Evolutionary conservation across 352 stramenopile genomes (phyloP).

Genomic region (Phytophthora aleatoria): DNA sequence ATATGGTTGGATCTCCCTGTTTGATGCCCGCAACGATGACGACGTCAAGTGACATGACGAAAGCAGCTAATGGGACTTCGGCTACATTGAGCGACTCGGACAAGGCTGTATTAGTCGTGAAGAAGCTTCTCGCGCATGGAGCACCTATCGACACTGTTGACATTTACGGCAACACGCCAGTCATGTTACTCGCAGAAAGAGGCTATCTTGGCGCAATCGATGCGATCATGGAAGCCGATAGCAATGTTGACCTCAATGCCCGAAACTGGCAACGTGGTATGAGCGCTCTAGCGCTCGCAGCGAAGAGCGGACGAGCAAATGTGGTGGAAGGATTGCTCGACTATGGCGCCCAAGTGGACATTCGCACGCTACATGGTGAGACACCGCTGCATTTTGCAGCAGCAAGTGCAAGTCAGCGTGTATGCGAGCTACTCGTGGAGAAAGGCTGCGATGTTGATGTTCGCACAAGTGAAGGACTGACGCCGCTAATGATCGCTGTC

Average conservation of each 20-base stretch:
- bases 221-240: constrained; percentile 70
- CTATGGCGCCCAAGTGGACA: constrained; percentile 74
- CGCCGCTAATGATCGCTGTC: constrained; percentile 80
- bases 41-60: constrained; percentile 31
- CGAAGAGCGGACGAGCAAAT: constrained; percentile 63
- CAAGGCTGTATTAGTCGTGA: constrained; percentile 79
- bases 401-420: constrained; percentile 56
- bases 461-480: constrained; percentile 70
- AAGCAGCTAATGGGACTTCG: constrained; percentile 26
- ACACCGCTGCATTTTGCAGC: constrained; percentile 84
- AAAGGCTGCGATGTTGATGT: constrained; percentile 71
- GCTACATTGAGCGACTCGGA: constrained; percentile 49
- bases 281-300: constrained; percentile 73
- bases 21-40: constrained; percentile 55
- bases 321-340: constrained; percentile 85
- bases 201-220: constrained; percentile 77
- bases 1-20: constrained; percentile 80
- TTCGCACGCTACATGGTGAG: constrained; percentile 68
- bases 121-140: constrained; percentile 81
- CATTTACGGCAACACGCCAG: constrained; percentile 82
- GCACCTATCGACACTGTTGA: constrained; percentile 68
- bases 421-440: constrained; percentile 77
- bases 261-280: constrained; percentile 86
- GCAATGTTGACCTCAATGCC: constrained; percentile 72
- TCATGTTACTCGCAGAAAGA: constrained; percentile 81